Conservation (phyloP, 768 basidiomycete genomes). For the Kondoa subrosea region DNA sequence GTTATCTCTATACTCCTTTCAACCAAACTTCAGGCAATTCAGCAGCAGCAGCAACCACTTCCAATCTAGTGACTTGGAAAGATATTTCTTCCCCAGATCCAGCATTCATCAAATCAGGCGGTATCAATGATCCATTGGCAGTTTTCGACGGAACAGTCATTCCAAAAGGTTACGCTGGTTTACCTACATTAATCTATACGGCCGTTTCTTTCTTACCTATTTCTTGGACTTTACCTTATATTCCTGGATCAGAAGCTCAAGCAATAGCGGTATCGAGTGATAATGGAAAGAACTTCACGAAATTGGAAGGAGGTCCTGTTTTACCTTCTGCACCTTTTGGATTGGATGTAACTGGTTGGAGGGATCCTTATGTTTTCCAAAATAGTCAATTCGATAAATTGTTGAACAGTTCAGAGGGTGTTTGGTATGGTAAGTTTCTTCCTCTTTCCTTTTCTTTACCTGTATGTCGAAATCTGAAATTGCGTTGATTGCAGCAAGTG, state of each 20-base stretch:
- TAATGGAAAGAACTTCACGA: not conserved
- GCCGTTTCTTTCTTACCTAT: not conserved
- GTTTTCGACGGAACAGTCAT: slow-evolving; percentile 5
- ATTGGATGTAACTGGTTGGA: not conserved
- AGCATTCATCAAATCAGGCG: not conserved
- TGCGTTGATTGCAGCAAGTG: not conserved
- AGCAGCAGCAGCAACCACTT: not conserved
- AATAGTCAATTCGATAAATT: not conserved
- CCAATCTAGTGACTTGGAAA: not conserved
- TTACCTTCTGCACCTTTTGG: not conserved
- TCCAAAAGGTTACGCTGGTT: not conserved
- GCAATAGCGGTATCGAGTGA: not conserved
- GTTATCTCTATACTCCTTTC: not conserved
- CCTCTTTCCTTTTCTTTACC: not conserved
- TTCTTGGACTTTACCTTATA: not conserved
- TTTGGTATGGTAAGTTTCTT: not conserved
- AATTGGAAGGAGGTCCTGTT: not conserved
- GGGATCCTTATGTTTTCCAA: slow-evolving; percentile 4
- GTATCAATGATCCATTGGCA: not conserved
- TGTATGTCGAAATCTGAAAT: not conserved
- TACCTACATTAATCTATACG: slow-evolving; percentile 2
- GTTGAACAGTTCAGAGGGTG: not conserved
- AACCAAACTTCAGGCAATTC: not conserved
- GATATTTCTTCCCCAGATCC: not conserved
- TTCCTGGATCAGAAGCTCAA: not conserved